Percentiles rank a stretch among this genome's conserved stretches.
Conservation (phyloP, 176 grass and related monocot genomes). For the Dendrocalamus sinicus region DNA sequence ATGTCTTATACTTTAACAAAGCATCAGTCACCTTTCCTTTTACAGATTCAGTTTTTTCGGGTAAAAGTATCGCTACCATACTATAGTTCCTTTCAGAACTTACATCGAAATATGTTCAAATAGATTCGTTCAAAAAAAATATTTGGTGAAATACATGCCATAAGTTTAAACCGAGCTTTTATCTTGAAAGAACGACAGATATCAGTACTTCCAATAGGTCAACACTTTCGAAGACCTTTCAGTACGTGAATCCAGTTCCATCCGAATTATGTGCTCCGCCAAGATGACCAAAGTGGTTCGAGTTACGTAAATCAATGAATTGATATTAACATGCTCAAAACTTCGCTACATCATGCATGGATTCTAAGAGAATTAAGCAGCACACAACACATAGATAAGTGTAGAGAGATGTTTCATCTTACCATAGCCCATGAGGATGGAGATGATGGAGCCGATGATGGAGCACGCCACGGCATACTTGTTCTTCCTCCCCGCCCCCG, state of each 20-base stretch:
- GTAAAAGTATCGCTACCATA: too few relatives aligned
- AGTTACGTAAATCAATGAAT: background rate
- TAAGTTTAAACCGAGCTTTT: background rate
- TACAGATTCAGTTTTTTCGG: too few relatives aligned
- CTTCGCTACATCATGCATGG: background rate
- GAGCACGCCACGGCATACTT: slow-evolving; percentile 56
- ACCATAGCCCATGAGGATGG: slow-evolving; percentile 76
- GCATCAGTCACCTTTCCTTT: too few relatives aligned
- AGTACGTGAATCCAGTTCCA: background rate
- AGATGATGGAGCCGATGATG: slow-evolving; percentile 68
- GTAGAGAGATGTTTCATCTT: background rate
- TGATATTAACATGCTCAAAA: background rate
- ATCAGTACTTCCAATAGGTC: background rate
- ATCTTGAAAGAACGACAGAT: background rate
- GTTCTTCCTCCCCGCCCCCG: background rate
- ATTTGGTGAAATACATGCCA: too few relatives aligned
- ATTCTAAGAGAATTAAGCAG: background rate
- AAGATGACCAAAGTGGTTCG: background rate
- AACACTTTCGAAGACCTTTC: background rate
- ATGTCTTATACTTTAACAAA: too few relatives aligned
- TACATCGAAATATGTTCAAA: too few relatives aligned
- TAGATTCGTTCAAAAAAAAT: too few relatives aligned
- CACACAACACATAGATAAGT: background rate
- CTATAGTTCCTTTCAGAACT: too few relatives aligned
- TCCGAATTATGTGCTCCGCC: background rate